A percentile compares a stretch with the other conserved stretches of the same genome.
phyloP scores from a whole-genome alignment of 2,329 filamentous ascomycete species.

The Colletotrichum sp. region DNA sequence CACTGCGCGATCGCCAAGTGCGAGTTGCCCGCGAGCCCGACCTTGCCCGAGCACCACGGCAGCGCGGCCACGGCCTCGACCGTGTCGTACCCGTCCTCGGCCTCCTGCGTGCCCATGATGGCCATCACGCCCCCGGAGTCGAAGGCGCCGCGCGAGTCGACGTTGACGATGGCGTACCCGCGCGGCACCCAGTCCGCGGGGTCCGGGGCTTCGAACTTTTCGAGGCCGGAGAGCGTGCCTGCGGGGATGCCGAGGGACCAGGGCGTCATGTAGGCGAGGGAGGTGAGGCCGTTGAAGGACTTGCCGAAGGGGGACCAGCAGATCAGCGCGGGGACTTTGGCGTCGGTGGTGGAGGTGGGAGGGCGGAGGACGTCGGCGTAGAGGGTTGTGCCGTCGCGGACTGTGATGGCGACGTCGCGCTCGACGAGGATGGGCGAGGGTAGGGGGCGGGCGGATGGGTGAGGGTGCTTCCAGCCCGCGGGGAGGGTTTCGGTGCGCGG shows the following conservation, averaged over 20 bases:
- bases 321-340: constrained; percentile 46
- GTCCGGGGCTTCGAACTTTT: constrained; percentile 35
- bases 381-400: constrained; percentile 44
- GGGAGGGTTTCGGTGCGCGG: constrained; percentile 42
- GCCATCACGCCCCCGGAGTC: constrained; percentile 30
- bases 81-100: constrained; percentile 27
- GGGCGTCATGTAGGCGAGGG: constrained; percentile 38
- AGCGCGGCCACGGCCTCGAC: constrained; percentile 27
- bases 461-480: constrained; percentile 39
- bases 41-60: constrained; percentile 30
- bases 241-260: constrained; percentile 42
- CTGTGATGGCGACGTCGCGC: constrained; percentile 44
- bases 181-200: constrained; percentile 31
- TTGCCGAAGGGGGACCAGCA: constrained; percentile 52
- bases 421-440: constrained; percentile 40
- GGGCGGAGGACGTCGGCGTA: constrained; percentile 52
- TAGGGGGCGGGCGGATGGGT: background rate
- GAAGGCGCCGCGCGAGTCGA: constrained; percentile 31
- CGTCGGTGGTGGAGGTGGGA: constrained; percentile 27
- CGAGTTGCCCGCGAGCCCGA: constrained; percentile 32
- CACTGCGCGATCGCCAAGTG: constrained; percentile 29
- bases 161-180: constrained; percentile 33
- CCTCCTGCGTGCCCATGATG: constrained; percentile 27
- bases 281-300: constrained; percentile 41
- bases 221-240: constrained; percentile 23